Evolutionary conservation across 2,329 filamentous ascomycete genomes (phyloP).

Genomic region (Hypoxylon sp.): DNA sequence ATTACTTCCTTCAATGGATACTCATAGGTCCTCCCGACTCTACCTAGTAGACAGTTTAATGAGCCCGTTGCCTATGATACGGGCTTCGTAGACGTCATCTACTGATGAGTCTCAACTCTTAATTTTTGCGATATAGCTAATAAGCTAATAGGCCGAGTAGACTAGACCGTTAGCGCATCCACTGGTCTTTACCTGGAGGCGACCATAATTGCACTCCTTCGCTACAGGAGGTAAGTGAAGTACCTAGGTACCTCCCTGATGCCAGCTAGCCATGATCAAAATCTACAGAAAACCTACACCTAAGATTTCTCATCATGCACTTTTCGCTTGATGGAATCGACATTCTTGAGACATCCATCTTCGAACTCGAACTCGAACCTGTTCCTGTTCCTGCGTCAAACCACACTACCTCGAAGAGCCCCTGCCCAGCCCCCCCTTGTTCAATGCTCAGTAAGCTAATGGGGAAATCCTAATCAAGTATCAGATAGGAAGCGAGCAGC

Average conservation of each 20-base stretch:
- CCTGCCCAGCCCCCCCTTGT: conserved; percentile 29
- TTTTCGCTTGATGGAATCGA: conserved; percentile 20
- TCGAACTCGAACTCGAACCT: conserved; percentile 12
- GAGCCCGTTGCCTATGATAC: neutral
- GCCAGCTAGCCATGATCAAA: conserved; percentile 17
- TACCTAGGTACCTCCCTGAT: conserved; percentile 8
- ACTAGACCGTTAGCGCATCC: conserved; percentile 17
- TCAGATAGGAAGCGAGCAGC: neutral
- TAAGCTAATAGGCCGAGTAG: conserved; percentile 17
- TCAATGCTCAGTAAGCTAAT: conserved; percentile 24
- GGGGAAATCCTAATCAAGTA: conserved; percentile 19
- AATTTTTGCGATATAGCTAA: conserved; percentile 14
- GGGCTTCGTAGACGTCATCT: neutral
- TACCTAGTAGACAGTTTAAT: neutral
- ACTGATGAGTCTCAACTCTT: conserved; percentile 1
- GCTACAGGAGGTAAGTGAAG: neutral
- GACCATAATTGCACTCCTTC: conserved; percentile 5
- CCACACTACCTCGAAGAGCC: conserved; percentile 16
- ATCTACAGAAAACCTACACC: conserved; percentile 5
- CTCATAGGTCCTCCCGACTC: conserved; percentile 3
- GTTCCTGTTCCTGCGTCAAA: conserved; percentile 26
- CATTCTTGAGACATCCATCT: conserved; percentile 39
- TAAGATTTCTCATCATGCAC: conserved; percentile 11
- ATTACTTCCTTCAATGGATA: neutral
- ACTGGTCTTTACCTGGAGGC: neutral